These are phyloP conservation scores for Zygoascus flipseniorum DNA, from an alignment of 805 yeast species.

Conservation along the genomic window DNA sequence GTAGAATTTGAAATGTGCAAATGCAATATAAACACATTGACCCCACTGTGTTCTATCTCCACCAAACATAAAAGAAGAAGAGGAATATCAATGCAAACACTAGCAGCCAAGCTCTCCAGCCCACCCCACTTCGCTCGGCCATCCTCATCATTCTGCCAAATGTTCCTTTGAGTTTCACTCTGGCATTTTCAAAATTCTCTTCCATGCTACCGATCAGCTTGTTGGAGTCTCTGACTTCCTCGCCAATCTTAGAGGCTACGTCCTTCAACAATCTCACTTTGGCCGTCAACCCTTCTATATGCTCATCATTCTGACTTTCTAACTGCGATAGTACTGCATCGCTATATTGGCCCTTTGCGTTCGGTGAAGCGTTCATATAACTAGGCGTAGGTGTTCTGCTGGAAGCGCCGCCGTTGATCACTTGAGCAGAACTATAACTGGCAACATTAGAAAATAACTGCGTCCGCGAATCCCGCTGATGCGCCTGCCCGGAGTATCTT, in stretches of 20 bases:
- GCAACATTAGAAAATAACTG: slow-evolving; percentile 30
- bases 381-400: slow-evolving; percentile 4
- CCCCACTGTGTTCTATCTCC: slow-evolving; percentile 8
- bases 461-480: slow-evolving; percentile 31
- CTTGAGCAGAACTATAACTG: slow-evolving; percentile 22
- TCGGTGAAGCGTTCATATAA: slow-evolving; percentile 22
- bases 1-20: too few relatives aligned
- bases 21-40: too few relatives aligned
- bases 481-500: slow-evolving; percentile 19
- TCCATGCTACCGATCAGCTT: slow-evolving; percentile 37
- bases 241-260: slow-evolving; percentile 44
- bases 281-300: slow-evolving; percentile 44
- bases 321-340: slow-evolving; percentile 49
- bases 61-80: slow-evolving; percentile 32
- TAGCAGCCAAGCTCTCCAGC: slow-evolving; percentile 53
- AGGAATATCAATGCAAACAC: slow-evolving; percentile 39
- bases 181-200: slow-evolving; percentile 40
- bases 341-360: slow-evolving; percentile 30
- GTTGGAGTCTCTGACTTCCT: slow-evolving; percentile 50
- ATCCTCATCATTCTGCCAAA: slow-evolving; percentile 50
- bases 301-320: slow-evolving; percentile 61
- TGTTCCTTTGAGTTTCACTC: slow-evolving; percentile 42
- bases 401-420: slow-evolving; percentile 1
- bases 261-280: slow-evolving; percentile 49
- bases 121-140: slow-evolving; percentile 57